Evolutionary conservation across 2,329 filamentous ascomycete species (phyloP).

Genomic region (Ascochyta viciae-villosae): DNA sequence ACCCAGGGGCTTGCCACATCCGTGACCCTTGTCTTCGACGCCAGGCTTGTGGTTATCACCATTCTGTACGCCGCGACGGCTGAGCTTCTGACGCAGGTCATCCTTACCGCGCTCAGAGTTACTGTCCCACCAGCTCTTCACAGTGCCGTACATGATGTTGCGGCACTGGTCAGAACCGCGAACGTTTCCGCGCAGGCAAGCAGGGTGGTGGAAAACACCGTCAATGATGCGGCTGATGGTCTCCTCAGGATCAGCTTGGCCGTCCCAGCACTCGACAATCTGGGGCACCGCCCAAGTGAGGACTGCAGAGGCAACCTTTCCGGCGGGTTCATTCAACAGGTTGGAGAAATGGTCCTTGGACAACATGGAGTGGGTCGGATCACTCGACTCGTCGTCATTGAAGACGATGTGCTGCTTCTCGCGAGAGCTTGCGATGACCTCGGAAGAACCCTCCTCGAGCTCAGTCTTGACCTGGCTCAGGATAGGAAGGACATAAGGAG

Average conservation of each 20-base stretch:
- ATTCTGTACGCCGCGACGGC: slow-evolving; percentile 75
- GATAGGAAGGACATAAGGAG: slow-evolving; percentile 85
- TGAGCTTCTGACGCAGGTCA: slow-evolving; percentile 76
- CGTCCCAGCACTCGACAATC: slow-evolving; percentile 85
- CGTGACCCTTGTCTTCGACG: slow-evolving; percentile 83
- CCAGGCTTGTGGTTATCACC: slow-evolving; percentile 88
- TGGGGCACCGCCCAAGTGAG: slow-evolving; percentile 88
- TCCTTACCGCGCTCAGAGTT: slow-evolving; percentile 69
- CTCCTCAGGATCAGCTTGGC: slow-evolving; percentile 75
- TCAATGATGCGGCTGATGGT: slow-evolving; percentile 78
- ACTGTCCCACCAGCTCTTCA: slow-evolving; percentile 82
- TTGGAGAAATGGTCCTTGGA: slow-evolving; percentile 96
- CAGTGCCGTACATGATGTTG: slow-evolving; percentile 76
- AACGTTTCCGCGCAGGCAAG: slow-evolving; percentile 72
- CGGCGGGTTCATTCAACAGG: slow-evolving; percentile 85
- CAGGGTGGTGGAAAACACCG: slow-evolving; percentile 88
- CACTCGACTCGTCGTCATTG: slow-evolving; percentile 73
- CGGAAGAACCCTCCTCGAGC: slow-evolving; percentile 81
- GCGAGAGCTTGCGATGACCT: slow-evolving; percentile 85
- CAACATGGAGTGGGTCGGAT: slow-evolving; percentile 94
- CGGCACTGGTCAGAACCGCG: slow-evolving; percentile 73
- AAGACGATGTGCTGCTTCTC: slow-evolving; percentile 89
- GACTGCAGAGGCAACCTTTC: slow-evolving; percentile 78
- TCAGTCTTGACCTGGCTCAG: slow-evolving; percentile 87
- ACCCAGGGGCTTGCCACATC: slow-evolving; percentile 79